phyloP scores from a whole-genome alignment of 225 moss, liverwort and hornwort species.

The Physcomitrellopsis africana region DNA sequence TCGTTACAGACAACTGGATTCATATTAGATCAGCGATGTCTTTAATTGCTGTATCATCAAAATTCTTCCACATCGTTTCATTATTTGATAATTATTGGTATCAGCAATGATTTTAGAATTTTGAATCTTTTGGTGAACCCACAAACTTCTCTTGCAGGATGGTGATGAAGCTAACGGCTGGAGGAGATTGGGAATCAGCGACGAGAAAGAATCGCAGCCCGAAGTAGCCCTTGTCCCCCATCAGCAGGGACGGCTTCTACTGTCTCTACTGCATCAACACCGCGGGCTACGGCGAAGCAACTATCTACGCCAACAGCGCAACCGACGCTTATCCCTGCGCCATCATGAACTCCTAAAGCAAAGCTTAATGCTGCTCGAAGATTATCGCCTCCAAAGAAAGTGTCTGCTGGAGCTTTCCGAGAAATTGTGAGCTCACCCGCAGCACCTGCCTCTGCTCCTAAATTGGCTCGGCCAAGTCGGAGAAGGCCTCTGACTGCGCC shows the following conservation, averaged over 20 bases:
- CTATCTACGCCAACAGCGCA: constrained; percentile 39
- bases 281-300: too few species aligned
- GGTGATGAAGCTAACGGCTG: constrained; percentile 68
- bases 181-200: constrained; percentile 59
- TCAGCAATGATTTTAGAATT: too few species aligned
- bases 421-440: constrained; percentile 20
- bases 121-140: background rate
- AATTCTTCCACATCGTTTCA: background rate
- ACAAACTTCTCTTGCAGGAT: constrained; percentile 37
- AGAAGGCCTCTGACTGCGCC: constrained; percentile 39
- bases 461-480: constrained; percentile 30
- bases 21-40: background rate
- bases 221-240: too few species aligned
- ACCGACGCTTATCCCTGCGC: constrained; percentile 11
- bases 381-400: too few species aligned
- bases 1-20: background rate
- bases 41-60: background rate
- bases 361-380: constrained; percentile 59
- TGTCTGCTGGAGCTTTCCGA: constrained; percentile 19
- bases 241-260: too few species aligned
- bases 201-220: too few species aligned
- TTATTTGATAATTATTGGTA: too few species aligned
- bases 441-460: constrained; percentile 19
- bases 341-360: background rate
- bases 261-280: too few species aligned